Conservation (phyloP, 176 grass and related monocot species). For the Cymbopogon citratus region DNA sequence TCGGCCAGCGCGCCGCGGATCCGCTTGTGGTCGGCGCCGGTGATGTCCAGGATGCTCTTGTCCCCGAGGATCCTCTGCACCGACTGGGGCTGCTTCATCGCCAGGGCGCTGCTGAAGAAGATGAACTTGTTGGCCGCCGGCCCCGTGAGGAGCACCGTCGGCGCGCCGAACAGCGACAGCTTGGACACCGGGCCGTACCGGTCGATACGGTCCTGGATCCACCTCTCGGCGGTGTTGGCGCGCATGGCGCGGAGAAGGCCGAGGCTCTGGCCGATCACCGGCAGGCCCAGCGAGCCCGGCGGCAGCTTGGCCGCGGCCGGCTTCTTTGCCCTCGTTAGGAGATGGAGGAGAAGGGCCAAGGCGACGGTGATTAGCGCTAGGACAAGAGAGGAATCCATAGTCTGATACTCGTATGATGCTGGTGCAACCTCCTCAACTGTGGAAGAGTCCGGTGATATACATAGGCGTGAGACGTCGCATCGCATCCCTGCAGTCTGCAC, state of each 20-base stretch:
- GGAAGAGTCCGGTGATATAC: no score
- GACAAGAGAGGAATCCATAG: slow-evolving; percentile 23
- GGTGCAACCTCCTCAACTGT: no score
- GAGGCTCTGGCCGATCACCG: slow-evolving; percentile 46
- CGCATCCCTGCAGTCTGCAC: no score
- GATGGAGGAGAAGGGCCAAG: slow-evolving; percentile 6
- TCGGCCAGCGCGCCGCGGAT: slow-evolving; percentile 36
- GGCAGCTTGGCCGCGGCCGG: slow-evolving; percentile 19
- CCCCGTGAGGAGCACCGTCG: slow-evolving; percentile 25
- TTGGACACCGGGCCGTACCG: slow-evolving; percentile 54
- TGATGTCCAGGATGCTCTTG: slow-evolving; percentile 27
- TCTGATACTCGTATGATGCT: no score
- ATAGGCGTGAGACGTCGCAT: no score
- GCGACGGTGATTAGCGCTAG: background rate
- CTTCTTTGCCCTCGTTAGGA: background rate
- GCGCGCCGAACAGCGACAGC: slow-evolving; percentile 49
- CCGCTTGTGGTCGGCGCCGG: slow-evolving; percentile 39
- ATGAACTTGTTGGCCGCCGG: slow-evolving; percentile 42
- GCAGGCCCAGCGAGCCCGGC: slow-evolving; percentile 40
- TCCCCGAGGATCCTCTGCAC: slow-evolving; percentile 24
- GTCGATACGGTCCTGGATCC: slow-evolving; percentile 18
- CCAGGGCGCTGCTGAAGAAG: slow-evolving; percentile 33
- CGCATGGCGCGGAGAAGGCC: slow-evolving; percentile 50
- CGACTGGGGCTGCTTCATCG: slow-evolving; percentile 32
- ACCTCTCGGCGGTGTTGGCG: slow-evolving; percentile 34